Evolutionary conservation across 2,329 filamentous ascomycete species (phyloP).

Genomic region (Gaeumannomyces sp.): DNA sequence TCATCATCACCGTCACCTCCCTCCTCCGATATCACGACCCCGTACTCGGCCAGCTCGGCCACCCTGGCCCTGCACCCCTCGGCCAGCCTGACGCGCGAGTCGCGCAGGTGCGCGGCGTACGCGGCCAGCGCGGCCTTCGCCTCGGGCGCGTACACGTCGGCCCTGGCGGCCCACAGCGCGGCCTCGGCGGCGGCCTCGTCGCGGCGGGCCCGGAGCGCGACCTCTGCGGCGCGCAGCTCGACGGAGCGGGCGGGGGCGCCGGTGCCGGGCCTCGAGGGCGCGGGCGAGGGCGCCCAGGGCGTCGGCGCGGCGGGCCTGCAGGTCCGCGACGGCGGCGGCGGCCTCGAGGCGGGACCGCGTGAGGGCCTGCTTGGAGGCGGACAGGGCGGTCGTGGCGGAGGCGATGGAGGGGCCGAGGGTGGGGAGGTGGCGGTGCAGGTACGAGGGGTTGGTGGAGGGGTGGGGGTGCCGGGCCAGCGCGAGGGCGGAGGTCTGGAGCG

Average conservation of each 20-base stretch:
- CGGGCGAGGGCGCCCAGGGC: constrained; percentile 39
- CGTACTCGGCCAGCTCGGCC: constrained; percentile 43
- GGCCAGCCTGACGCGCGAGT: constrained; percentile 38
- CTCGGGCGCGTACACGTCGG: constrained; percentile 40
- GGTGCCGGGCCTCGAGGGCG: constrained; percentile 49
- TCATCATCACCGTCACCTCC: constrained; percentile 18
- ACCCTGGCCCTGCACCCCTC: constrained; percentile 36
- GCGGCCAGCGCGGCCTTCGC: constrained; percentile 35
- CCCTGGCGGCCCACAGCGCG: constrained; percentile 28
- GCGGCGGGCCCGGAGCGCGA: constrained; percentile 36
- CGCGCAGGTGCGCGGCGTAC: constrained; percentile 43
- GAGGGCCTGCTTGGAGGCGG: constrained; percentile 27
- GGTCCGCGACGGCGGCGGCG: constrained; percentile 28
- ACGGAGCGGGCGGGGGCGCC: constrained; percentile 43
- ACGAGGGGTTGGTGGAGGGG: constrained; percentile 47
- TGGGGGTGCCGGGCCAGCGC: constrained; percentile 41
- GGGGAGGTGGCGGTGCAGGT: constrained; percentile 51
- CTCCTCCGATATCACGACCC: constrained; percentile 29
- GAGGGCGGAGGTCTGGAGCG: constrained; percentile 43
- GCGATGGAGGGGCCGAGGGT: constrained; percentile 36
- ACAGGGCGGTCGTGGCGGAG: constrained; percentile 29
- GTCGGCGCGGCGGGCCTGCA: constrained; percentile 34
- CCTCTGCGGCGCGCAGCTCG: constrained; percentile 42
- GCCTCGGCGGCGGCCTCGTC: constrained; percentile 32
- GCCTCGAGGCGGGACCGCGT: constrained; percentile 32